Evolutionary conservation across 441 rosid genomes (phyloP).

Genomic region (Melastoma candidum): DNA sequence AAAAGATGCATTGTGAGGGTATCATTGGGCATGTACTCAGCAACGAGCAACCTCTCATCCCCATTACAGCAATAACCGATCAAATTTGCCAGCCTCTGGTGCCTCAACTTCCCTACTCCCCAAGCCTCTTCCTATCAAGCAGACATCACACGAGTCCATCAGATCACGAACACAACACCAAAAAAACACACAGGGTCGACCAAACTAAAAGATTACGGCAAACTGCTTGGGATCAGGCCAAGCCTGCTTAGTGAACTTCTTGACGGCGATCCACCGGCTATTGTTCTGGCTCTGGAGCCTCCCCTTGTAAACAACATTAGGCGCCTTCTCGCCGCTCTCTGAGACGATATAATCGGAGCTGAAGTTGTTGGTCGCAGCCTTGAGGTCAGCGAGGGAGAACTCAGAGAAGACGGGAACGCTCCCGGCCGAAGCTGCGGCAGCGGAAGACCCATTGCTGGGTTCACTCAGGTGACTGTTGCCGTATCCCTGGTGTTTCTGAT

Average conservation of each 20-base stretch:
- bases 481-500: too few species aligned
- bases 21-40: conserved; percentile 84
- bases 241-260: conserved; percentile 56
- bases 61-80: conserved; percentile 91
- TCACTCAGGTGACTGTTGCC: too few species aligned
- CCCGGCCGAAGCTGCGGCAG: conserved; percentile 14
- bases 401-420: conserved; percentile 37
- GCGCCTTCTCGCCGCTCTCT: conserved; percentile 63
- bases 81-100: conserved; percentile 64
- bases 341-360: conserved; percentile 62
- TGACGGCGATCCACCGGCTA: conserved; percentile 59
- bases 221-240: conserved; percentile 94
- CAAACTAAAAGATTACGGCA: conserved; percentile 32
- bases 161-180: background rate
- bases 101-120: conserved; percentile 74
- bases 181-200: background rate
- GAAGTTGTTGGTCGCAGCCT: conserved; percentile 74
- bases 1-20: conserved; percentile 77
- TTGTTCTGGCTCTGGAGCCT: conserved; percentile 36
- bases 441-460: too few species aligned
- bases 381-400: conserved; percentile 64
- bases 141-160: background rate
- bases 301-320: conserved; percentile 72
- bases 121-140: conserved; percentile 55
- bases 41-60: conserved; percentile 84